A percentile compares a stretch with the other conserved stretches of the same genome.
phyloP scores from a whole-genome alignment of 1,284 basidiomycete species.

The Apiotrichum domesticum region DNA sequence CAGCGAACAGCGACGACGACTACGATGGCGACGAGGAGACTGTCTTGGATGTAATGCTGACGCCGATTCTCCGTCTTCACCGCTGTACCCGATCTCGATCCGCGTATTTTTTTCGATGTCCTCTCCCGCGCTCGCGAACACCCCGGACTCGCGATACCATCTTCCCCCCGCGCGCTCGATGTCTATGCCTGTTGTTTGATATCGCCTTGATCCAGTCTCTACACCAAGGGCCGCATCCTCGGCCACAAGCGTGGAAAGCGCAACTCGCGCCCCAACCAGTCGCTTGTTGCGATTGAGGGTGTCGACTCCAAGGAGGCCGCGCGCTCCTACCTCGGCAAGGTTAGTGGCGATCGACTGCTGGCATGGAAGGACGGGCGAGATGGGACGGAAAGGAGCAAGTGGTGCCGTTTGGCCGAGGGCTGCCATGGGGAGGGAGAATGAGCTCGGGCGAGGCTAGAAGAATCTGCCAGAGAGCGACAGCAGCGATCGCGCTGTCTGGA shows the following conservation, averaged over 20 bases:
- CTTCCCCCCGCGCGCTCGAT: background rate
- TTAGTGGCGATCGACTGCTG: conserved; percentile 46
- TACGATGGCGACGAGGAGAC: background rate
- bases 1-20: background rate
- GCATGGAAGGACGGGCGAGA: background rate
- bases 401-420: background rate
- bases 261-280: conserved; percentile 91
- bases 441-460: no score
- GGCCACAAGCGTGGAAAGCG: conserved; percentile 98
- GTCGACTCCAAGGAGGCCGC: conserved; percentile 90
- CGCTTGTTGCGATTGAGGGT: conserved; percentile 95
- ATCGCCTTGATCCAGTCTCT: conserved; percentile 57
- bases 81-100: conserved; percentile 1
- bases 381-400: background rate
- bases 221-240: conserved; percentile 93
- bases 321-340: conserved; percentile 98
- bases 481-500: no score
- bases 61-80: background rate
- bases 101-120: background rate
- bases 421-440: no score
- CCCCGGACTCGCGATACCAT: background rate
- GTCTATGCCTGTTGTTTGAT: background rate
- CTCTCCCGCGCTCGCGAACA: background rate
- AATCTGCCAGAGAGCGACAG: no score
- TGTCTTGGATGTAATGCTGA: background rate